Evolutionary conservation across 176 grass and related monocot species (phyloP).

Genomic region (Oryza officinalis): DNA sequence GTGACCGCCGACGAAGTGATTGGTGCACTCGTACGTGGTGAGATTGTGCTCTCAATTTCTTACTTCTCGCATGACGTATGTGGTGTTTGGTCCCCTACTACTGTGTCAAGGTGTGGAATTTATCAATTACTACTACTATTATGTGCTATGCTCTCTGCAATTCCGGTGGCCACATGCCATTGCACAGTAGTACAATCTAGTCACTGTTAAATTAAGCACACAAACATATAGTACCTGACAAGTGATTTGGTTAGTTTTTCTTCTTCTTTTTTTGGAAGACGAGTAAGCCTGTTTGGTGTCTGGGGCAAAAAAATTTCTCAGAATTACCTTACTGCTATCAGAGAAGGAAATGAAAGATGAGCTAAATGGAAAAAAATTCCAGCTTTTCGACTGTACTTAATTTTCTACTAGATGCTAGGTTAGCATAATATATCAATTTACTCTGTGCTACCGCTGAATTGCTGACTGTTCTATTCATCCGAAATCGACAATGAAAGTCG

Average conservation of each 20-base stretch:
- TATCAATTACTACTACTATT: not conserved
- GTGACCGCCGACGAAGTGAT: slow-evolving; percentile 55
- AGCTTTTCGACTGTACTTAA: not conserved
- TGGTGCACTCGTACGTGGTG: slow-evolving; percentile 64
- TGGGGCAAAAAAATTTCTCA: not conserved
- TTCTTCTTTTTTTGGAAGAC: not conserved
- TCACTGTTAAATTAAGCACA: slow-evolving; percentile 36
- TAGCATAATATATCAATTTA: not conserved
- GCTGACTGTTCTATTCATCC: not conserved
- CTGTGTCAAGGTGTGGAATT: slow-evolving; percentile 12
- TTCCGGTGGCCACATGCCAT: slow-evolving; percentile 38
- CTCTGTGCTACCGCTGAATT: not conserved
- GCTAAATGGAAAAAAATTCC: not conserved
- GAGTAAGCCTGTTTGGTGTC: not conserved
- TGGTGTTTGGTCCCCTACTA: slow-evolving; percentile 23
- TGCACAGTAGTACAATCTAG: slow-evolving; percentile 35
- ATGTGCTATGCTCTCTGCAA: slow-evolving; percentile 34
- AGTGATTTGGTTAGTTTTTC: not conserved
- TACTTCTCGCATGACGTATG: slow-evolving; percentile 12
- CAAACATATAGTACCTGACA: not conserved
- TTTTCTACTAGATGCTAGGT: not conserved
- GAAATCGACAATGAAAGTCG: not conserved
- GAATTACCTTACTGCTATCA: not conserved
- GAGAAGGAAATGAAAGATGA: not conserved
- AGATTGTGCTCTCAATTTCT: slow-evolving; percentile 23